Conservation (phyloP, 1,284 basidiomycete species). For the Chondrostereum purpureum region DNA sequence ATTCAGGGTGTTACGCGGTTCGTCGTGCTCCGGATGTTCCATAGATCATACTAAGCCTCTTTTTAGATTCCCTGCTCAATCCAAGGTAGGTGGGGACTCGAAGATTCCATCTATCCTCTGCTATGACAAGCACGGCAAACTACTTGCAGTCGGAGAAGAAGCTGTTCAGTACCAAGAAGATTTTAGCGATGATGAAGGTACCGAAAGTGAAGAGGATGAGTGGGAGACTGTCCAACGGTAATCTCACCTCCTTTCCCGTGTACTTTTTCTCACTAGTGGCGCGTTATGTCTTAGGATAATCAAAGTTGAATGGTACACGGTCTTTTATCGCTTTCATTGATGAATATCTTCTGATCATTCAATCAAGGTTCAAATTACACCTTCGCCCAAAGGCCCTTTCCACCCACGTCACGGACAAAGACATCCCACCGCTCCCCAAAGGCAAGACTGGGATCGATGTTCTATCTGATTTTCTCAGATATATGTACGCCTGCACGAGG, state of each 20-base stretch:
- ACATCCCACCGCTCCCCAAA: conserved; percentile 24
- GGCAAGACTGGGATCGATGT: conserved; percentile 7
- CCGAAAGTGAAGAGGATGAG: conserved; percentile 31
- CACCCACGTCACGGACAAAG: conserved; percentile 13
- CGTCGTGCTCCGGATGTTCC: neutral
- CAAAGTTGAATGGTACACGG: conserved; percentile 19
- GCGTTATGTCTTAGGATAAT: conserved; percentile 27
- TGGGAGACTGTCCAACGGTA: conserved; percentile 5
- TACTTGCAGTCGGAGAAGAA: conserved; percentile 35
- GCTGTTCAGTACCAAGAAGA: conserved; percentile 24
- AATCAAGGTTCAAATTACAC: conserved; percentile 39
- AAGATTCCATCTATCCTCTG: conserved; percentile 42
- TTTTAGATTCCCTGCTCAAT: conserved; percentile 38
- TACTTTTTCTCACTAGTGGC: conserved; percentile 19
- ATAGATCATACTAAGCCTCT: conserved; percentile 1
- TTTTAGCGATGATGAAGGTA: conserved; percentile 22
- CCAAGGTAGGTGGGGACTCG: conserved; percentile 30
- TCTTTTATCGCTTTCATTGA: conserved; percentile 11
- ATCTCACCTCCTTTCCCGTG: neutral
- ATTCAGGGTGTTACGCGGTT: conserved; percentile 34
- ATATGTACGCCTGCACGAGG: conserved; percentile 42
- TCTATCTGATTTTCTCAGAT: conserved; percentile 11
- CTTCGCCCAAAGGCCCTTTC: conserved; percentile 23
- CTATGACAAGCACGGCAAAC: conserved; percentile 28
- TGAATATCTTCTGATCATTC: neutral